Evolutionary conservation across 495 filamentous ascomycete species (phyloP).

Genomic region (Daldinia bambusicola): DNA sequence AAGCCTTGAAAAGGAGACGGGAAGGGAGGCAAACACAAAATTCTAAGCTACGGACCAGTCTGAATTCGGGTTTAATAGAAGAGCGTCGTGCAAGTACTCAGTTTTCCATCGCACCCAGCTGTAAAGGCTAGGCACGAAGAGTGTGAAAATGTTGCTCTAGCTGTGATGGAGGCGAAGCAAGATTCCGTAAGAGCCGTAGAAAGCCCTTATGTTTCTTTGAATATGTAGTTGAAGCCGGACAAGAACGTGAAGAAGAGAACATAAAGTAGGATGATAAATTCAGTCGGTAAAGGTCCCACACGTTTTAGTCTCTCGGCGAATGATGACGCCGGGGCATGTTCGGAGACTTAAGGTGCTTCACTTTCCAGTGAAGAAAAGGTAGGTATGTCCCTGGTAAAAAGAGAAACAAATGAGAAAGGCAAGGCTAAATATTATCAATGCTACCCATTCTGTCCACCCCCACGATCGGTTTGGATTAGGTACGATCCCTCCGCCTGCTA

Average conservation of each 20-base stretch:
- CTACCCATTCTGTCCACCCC: conserved; percentile 74
- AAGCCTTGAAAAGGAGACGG: background rate
- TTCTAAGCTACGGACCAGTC: conserved; percentile 46
- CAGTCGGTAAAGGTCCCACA: conserved; percentile 72
- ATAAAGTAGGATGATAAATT: conserved; percentile 72
- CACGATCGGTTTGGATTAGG: conserved; percentile 32
- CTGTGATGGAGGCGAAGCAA: conserved; percentile 66
- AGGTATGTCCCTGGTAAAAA: conserved; percentile 65
- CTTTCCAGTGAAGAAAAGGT: conserved; percentile 65
- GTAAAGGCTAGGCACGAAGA: conserved; percentile 64
- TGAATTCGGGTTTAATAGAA: conserved; percentile 61
- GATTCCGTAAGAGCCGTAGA: conserved; percentile 65
- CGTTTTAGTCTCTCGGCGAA: conserved; percentile 70
- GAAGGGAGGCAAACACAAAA: background rate
- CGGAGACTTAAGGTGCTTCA: conserved; percentile 65
- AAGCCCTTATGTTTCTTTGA: conserved; percentile 65
- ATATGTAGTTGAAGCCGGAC: conserved; percentile 73
- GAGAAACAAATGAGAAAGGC: conserved; percentile 56
- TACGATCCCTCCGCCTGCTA: conserved; percentile 49
- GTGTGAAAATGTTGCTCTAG: conserved; percentile 62
- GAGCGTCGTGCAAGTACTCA: conserved; percentile 44
- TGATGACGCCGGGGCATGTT: conserved; percentile 69
- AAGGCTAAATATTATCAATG: conserved; percentile 73
- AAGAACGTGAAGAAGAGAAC: conserved; percentile 75
- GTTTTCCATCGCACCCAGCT: conserved; percentile 64